Base-by-base conservation (phyloP, 495 filamentous ascomycete genomes). In the Penicillium cataractarum region DNA sequence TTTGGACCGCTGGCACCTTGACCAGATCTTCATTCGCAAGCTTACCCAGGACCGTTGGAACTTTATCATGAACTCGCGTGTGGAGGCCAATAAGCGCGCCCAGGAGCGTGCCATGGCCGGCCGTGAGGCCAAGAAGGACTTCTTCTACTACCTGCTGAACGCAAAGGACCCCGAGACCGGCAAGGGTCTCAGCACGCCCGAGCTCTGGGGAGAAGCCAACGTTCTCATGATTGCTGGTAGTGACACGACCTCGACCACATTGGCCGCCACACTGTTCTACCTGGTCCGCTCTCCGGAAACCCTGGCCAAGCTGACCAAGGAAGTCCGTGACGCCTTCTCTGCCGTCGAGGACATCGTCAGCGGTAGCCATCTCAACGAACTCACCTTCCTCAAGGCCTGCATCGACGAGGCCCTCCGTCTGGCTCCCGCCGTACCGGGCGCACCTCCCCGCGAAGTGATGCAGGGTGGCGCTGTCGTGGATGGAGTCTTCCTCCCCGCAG, bases 131-230 rank as follows among this genome's bases (percentile, higher is more conserved):
- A 84, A 87, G 33, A 87, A 87, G 57, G 89, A 91, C 71, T 77
- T 87, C 68, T 86, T 86, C 73, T 81, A 82, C 65, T 84, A 85
- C 64, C 74, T 88, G 4, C 74, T 87, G 37, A 79, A 84, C 50
- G 83, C 84, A 10, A 83, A 82, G 50, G 84, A 88, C 48, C 82
- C 83, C 0, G 79, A 84, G 58, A 88, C 83, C 0, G 89, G 87
- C 50, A 78, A 83, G 57, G 87, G 88, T 1, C 89, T 91, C 65
- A 78, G 78, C 12, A 87, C 79, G 12, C 80, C 83, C 2, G 89
- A 93, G 64, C 79, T 92, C 4, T 90, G 87, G 86, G 85, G 83
- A 33, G 89, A 92, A 71, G 85, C 86, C 5, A 89, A 90, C 68
- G 75, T 92, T 0, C 79, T 91, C 4, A 79, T 81, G 73, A 76